These are phyloP conservation scores for Zelopaecilomyces penicillatus DNA, from an alignment of 2,329 filamentous ascomycete species.

Conservation along the genomic window DNA sequence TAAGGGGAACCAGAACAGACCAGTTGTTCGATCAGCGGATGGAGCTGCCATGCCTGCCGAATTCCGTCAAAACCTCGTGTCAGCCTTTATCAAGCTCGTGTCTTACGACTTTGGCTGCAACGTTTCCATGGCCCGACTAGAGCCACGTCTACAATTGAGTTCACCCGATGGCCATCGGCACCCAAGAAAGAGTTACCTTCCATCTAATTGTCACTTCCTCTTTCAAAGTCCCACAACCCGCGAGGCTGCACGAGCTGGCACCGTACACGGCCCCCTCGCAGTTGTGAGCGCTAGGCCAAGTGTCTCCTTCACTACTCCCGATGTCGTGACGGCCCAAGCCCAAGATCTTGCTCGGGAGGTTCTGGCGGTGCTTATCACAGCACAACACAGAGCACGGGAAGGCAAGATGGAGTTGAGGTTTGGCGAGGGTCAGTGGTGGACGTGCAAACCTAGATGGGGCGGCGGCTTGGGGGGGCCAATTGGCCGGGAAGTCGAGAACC, in stretches of 20 bases:
- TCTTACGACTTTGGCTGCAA: slow-evolving; percentile 60
- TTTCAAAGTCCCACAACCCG: slow-evolving; percentile 53
- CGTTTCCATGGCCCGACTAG: slow-evolving; percentile 45
- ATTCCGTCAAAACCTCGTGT: slow-evolving; percentile 47
- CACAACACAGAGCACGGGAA: slow-evolving; percentile 54
- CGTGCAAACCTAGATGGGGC: slow-evolving; percentile 52
- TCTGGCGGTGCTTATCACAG: slow-evolving; percentile 51
- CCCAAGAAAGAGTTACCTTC: slow-evolving; percentile 44
- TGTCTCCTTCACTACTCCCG: slow-evolving; percentile 37
- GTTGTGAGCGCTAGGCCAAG: slow-evolving; percentile 50
- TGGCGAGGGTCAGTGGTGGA: slow-evolving; percentile 55
- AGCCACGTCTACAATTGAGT: slow-evolving; percentile 50
- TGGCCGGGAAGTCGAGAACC: slow-evolving; percentile 49
- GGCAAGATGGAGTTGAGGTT: slow-evolving; percentile 47
- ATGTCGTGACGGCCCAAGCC: slow-evolving; percentile 46
- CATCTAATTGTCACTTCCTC: slow-evolving; percentile 51
- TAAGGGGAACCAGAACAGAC: neutral
- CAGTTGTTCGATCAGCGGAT: slow-evolving; percentile 33
- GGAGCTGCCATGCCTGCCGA: slow-evolving; percentile 52
- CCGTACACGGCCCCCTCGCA: slow-evolving; percentile 54
- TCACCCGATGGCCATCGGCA: slow-evolving; percentile 23
- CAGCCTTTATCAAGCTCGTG: slow-evolving; percentile 54
- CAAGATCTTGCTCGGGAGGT: slow-evolving; percentile 55
- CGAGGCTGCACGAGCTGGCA: slow-evolving; percentile 48
- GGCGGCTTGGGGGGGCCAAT: slow-evolving; percentile 55